These are phyloP conservation scores for Daldinia concentrica DNA, from an alignment of 495 filamentous ascomycete genomes.

Conservation along the genomic window DNA sequence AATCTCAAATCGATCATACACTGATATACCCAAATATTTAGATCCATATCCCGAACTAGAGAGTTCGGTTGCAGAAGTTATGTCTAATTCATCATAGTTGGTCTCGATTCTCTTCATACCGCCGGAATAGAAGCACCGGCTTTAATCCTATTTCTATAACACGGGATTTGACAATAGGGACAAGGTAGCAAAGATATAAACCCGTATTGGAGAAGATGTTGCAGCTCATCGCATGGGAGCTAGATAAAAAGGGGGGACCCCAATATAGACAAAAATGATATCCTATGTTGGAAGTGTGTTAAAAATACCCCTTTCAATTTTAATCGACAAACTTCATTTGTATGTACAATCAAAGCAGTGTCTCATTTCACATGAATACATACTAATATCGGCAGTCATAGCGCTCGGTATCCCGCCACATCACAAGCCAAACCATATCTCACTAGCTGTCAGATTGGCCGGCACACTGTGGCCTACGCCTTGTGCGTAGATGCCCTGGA, in stretches of 20 bases:
- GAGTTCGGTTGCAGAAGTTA: background rate
- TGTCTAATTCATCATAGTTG: constrained; percentile 3
- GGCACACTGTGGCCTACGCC: constrained; percentile 54
- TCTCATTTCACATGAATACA: constrained; percentile 10
- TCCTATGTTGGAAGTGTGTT: background rate
- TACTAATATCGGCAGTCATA: constrained; percentile 14
- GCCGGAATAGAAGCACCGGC: background rate
- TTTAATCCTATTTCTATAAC: background rate
- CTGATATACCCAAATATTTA: constrained; percentile 6
- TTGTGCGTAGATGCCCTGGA: constrained; percentile 54
- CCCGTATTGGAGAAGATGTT: background rate
- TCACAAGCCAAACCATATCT: constrained; percentile 52
- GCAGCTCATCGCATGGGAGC: background rate
- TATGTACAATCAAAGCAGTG: constrained; percentile 10
- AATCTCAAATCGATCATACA: background rate
- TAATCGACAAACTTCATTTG: background rate
- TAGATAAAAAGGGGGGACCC: background rate
- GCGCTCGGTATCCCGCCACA: background rate
- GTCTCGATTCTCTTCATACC: background rate
- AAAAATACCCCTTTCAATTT: constrained; percentile 2
- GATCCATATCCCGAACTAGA: constrained; percentile 7
- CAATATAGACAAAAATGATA: background rate
- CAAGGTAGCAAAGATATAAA: background rate
- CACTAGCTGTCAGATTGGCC: constrained; percentile 49
- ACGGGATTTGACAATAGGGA: background rate